Base-by-base conservation (phyloP, 768 basidiomycete genomes). In the Dendrothele bispora region DNA sequence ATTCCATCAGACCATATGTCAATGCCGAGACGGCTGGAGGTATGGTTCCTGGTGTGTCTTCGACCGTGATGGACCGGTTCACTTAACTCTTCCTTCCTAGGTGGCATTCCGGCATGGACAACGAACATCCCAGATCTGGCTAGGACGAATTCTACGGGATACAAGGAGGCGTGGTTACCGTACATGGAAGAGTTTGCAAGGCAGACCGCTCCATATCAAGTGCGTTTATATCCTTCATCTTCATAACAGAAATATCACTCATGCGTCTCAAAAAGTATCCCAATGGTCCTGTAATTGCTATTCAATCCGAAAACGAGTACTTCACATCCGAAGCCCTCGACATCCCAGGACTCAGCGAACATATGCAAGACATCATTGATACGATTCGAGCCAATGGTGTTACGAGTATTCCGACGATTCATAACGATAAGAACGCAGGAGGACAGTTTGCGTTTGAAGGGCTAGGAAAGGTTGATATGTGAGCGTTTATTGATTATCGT, bases 11-110 rank as follows among this genome's bases (percentile, higher is more conserved):
- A 5, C 68, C 68, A 2, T 71, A 83, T 55, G 80, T 84, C 58
- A 85, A 85, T 43, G 83, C 82, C 4, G 84, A 86, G 55, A 82
- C 79, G 5, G 82, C 82, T 24, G 84, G 79, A 5, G 84, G 84
- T 52, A 71, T 72, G 40, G 15, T 29, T 12, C 29, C 39, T 11
- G 18, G 0, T 26, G n/a, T n/a, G n/a, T n/a, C n/a, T n/a, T n/a
- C n/a, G n/a, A n/a, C n/a, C 29, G 8, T 27, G 24, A 14, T 18
- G 18, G 29, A 18, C 12, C 8, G 8, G 14, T 21, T 15, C 22
- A 32, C 42, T 17, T 28, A 20, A 11, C 15, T 44, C 11, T 39
- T 43, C 5, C 7, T 40, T 20, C 6, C 14, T 28, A 64, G 68
- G 68, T 18, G 73, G 77, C 2, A 70, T 79, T 25, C 78, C 77